These are phyloP conservation scores for Pythium myriotylum DNA, from an alignment of 352 stramenopile species.

Conservation along the genomic window DNA sequence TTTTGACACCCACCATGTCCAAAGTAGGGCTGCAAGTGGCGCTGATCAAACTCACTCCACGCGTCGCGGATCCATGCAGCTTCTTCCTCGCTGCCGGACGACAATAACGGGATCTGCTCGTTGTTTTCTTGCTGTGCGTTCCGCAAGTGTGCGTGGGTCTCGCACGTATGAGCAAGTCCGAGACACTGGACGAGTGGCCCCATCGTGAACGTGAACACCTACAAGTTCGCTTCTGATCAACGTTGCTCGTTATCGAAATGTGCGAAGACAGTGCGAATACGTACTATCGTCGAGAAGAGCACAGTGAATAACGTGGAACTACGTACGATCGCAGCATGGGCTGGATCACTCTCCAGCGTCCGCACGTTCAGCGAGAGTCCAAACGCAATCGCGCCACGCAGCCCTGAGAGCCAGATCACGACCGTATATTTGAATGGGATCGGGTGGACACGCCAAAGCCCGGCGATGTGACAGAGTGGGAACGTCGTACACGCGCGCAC, in stretches of 20 bases:
- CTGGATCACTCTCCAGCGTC: conserved; percentile 11
- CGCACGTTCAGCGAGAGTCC: conserved; percentile 37
- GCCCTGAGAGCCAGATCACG: conserved; percentile 80
- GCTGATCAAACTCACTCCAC: conserved; percentile 33
- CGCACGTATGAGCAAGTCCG: conserved; percentile 32
- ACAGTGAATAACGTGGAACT: conserved; percentile 29
- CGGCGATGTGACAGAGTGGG: conserved; percentile 33
- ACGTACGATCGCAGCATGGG: conserved; percentile 24
- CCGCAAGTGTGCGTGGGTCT: conserved; percentile 27
- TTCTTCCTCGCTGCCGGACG: conserved; percentile 33
- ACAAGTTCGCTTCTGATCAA: no score
- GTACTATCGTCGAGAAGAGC: conserved; percentile 38
- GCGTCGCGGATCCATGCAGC: conserved; percentile 35
- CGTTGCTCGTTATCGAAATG: no score
- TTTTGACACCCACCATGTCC: conserved; percentile 20
- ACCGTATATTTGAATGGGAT: conserved; percentile 41
- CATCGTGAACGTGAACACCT: conserved; percentile 39
- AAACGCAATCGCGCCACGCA: conserved; percentile 57
- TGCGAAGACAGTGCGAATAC: conserved; percentile 3
- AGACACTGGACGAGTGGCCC: conserved; percentile 30
- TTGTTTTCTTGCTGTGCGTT: neutral
- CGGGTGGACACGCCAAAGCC: conserved; percentile 27
- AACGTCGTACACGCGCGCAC: conserved; percentile 36
- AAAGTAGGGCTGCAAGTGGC: conserved; percentile 29
- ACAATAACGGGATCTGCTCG: conserved; percentile 30